These are phyloP conservation scores for Penicillium sclerotigenum DNA, from an alignment of 2,329 filamentous ascomycete species.

Conservation along the genomic window DNA sequence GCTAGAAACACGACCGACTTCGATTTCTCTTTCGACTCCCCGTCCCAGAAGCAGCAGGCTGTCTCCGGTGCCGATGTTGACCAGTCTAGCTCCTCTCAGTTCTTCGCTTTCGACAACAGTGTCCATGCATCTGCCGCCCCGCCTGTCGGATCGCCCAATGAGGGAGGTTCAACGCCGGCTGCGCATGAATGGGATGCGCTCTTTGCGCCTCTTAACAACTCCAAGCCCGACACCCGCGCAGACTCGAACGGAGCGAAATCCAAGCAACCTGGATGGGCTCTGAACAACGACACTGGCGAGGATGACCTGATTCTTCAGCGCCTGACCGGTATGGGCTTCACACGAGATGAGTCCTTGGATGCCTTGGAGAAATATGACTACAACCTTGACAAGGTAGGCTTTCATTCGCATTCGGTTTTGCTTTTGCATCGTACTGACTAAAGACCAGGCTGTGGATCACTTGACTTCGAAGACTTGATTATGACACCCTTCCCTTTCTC, in stretches of 20 bases:
- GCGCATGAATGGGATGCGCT: slow-evolving; percentile 91
- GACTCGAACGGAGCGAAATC: slow-evolving; percentile 20
- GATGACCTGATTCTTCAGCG: slow-evolving; percentile 91
- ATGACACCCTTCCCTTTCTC: slow-evolving; percentile 9
- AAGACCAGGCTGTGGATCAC: slow-evolving; percentile 38
- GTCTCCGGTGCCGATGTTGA: slow-evolving; percentile 20
- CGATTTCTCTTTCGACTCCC: slow-evolving; percentile 48
- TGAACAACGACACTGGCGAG: slow-evolving; percentile 72
- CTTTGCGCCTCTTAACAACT: slow-evolving; percentile 72
- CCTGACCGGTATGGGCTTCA: slow-evolving; percentile 84
- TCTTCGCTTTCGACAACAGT: slow-evolving; percentile 40
- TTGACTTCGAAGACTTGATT: slow-evolving; percentile 42
- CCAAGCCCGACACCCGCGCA: slow-evolving; percentile 22
- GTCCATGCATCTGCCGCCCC: slow-evolving; percentile 38
- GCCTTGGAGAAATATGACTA: slow-evolving; percentile 95
- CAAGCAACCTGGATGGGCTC: slow-evolving; percentile 59
- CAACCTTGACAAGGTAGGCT: slow-evolving; percentile 83
- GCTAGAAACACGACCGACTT: slow-evolving; percentile 40
- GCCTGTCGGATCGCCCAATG: slow-evolving; percentile 37
- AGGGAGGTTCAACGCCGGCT: slow-evolving; percentile 39
- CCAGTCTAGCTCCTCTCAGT: slow-evolving; percentile 33
- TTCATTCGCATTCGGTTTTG: background rate
- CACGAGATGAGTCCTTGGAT: slow-evolving; percentile 66
- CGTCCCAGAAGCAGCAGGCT: slow-evolving; percentile 30
- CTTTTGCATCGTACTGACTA: slow-evolving; percentile 2